Percentiles rank a stretch among this genome's conserved stretches.
These are phyloP conservation scores for Beauveria scarabaeidicola DNA, from an alignment of 2,329 filamentous ascomycete genomes.

Conservation along the genomic window DNA sequence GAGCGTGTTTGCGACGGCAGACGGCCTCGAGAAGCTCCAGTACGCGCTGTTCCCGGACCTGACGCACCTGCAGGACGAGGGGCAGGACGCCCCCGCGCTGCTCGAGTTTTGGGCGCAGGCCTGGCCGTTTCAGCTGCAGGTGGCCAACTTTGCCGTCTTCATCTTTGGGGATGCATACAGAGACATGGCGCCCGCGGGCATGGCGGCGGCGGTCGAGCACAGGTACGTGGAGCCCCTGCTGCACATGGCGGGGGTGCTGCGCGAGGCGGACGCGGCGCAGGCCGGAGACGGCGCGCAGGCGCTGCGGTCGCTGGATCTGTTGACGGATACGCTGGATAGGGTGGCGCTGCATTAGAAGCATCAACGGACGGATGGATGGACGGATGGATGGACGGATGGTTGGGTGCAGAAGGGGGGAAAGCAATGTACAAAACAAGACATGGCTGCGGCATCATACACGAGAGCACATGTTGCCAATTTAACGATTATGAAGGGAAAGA, in stretches of 20 bases:
- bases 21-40: slow-evolving; percentile 51
- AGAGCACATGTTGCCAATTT: not conserved
- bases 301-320: slow-evolving; percentile 23
- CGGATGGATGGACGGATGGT: too few relatives aligned
- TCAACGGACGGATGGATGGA: not conserved
- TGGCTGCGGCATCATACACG: slow-evolving; percentile 13
- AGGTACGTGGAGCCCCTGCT: slow-evolving; percentile 49
- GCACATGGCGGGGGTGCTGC: slow-evolving; percentile 31
- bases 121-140: slow-evolving; percentile 48
- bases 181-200: slow-evolving; percentile 44
- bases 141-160: slow-evolving; percentile 53
- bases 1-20: slow-evolving; percentile 39
- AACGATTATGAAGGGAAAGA: not conserved
- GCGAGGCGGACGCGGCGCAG: slow-evolving; percentile 19
- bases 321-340: slow-evolving; percentile 34
- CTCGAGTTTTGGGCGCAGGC: slow-evolving; percentile 45
- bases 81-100: slow-evolving; percentile 31
- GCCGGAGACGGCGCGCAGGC: slow-evolving; percentile 27
- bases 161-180: slow-evolving; percentile 39
- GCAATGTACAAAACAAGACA: not conserved
- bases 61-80: slow-evolving; percentile 32
- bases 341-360: slow-evolving; percentile 29
- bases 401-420: not conserved
- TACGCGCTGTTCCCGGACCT: slow-evolving; percentile 53
- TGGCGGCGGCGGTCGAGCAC: slow-evolving; percentile 49